Base-by-base conservation (phyloP, 306 rosid genomes). In the Vigna trinervia region DNA sequence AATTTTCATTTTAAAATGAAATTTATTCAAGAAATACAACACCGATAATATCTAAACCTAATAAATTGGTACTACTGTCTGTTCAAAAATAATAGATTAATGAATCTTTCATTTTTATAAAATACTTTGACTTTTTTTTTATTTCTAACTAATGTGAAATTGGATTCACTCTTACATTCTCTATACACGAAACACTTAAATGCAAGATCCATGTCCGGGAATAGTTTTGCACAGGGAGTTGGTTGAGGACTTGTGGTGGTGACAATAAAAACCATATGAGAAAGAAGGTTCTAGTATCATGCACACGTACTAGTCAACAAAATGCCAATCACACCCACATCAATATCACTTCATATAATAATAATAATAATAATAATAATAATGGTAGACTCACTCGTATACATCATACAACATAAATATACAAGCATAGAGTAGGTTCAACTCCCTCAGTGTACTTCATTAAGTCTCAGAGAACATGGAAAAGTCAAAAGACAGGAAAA, bases 391-490 rank as follows among this genome's bases (percentile, higher is more conserved):
- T 46, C 19, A 45, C 38, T 48, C 52, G 76, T 69, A 76, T 13
- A 28, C 17, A 64, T 54, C 67, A 41, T 6, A 32, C 8, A 53
- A 9, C n/a, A 34, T 63, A 36, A 34, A 47, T 30, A 78, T 46
- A 74, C 75, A 74, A 47, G 3, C 58, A 54, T 48, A 39, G 23
- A 58, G 12, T 47, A 72, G 73, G 76, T 58, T 22, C 9, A 10
- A 50, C 75, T 73, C 59, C 22, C 38, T 62, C 48, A 79, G 64
- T 36, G 46, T 70, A 71, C 26, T 62, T 9, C 11, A 59, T 59
- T 4, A 58, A 74, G 80, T 58, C 76, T 26, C 72, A 38, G 3
- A 23, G 5, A 30, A 60, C 43, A 60, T 28, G 65, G 41, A 59
- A 73, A 36, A 61, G 43, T 61, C 12, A 32, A 20, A 30, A 75